Percentiles rank a stretch among this genome's conserved stretches.
Conservation (phyloP, 345 rosid species). For the Linum trigynum region DNA sequence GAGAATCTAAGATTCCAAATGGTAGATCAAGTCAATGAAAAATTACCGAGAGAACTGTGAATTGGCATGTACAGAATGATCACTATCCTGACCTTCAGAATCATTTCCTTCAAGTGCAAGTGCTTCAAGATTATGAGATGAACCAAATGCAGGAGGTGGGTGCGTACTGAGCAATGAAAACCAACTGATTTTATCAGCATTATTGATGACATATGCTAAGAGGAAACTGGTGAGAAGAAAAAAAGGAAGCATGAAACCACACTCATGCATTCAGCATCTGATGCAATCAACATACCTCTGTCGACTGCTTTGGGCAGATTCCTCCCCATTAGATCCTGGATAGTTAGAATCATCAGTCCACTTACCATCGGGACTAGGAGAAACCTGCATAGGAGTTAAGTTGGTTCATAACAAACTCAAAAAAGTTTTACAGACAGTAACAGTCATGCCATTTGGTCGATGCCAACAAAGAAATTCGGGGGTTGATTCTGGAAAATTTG, state of each 20-base stretch:
- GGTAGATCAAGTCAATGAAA: constrained; percentile 1
- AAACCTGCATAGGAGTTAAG: constrained; percentile 52
- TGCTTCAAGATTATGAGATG: constrained; percentile 90
- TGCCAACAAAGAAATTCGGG: neutral
- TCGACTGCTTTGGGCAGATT: constrained; percentile 25
- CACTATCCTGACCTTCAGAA: constrained; percentile 42
- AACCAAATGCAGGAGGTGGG: constrained; percentile 98
- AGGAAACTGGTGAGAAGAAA: constrained; percentile 3
- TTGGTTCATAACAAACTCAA: neutral
- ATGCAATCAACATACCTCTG: constrained; percentile 36
- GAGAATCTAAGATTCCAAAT: neutral
- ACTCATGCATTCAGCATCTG: neutral
- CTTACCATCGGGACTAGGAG: constrained; percentile 39
- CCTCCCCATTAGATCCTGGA: constrained; percentile 21
- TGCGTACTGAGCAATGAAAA: constrained; percentile 57
- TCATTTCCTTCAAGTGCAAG: constrained; percentile 60
- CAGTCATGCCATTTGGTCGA: neutral
- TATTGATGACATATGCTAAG: constrained; percentile 4
- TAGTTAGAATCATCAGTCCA: constrained; percentile 26
- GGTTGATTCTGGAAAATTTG: constrained; percentile 1
- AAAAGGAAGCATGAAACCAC: neutral
- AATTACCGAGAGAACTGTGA: constrained; percentile 52
- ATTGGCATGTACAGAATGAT: constrained; percentile 69
- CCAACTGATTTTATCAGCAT: constrained; percentile 16
- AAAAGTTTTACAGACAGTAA: too few species aligned